Conservation (phyloP, 1,284 basidiomycete species). For the Papiliotrema nemorosa region DNA sequence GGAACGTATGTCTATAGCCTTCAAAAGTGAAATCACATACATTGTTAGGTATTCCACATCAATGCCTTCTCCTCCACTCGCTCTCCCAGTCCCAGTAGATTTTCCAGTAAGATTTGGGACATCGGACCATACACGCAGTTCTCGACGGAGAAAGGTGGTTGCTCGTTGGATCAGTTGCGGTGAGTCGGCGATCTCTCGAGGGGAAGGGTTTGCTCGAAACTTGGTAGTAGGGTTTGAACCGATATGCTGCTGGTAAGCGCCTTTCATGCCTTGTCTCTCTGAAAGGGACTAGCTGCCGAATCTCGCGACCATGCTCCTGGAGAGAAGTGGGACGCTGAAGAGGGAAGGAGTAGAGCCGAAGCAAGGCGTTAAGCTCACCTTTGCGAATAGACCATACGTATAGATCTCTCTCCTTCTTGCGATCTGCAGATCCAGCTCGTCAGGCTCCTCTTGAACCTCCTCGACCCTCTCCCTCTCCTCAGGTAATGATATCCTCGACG, state of each 20-base stretch:
- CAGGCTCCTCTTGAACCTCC: conserved; percentile 52
- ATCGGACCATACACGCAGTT: conserved; percentile 77
- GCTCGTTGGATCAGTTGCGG: conserved; percentile 54
- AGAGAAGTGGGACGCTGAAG: not conserved
- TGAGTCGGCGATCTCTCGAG: conserved; percentile 70
- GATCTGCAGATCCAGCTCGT: conserved; percentile 64
- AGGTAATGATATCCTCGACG: conserved; percentile 8
- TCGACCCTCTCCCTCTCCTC: conserved; percentile 33
- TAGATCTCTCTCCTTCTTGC: conserved; percentile 64
- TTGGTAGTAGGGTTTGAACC: conserved; percentile 77
- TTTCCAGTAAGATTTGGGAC: no score
- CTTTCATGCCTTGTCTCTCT: not conserved
- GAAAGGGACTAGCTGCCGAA: no score
- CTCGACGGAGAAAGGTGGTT: conserved; percentile 73
- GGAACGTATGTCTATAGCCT: conserved; percentile 79
- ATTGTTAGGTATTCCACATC: conserved; percentile 67
- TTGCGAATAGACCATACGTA: conserved; percentile 68
- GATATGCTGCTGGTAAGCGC: conserved; percentile 62
- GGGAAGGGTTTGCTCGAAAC: conserved; percentile 74
- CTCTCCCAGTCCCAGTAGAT: no score
- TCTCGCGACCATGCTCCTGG: no score
- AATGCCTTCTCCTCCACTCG: no score
- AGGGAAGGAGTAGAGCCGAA: not conserved
- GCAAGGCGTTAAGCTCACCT: conserved; percentile 54
- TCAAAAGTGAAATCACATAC: conserved; percentile 78